Evolutionary conservation across 805 yeast genomes (phyloP).

Genomic region (Yamadazyma kitorensis): DNA sequence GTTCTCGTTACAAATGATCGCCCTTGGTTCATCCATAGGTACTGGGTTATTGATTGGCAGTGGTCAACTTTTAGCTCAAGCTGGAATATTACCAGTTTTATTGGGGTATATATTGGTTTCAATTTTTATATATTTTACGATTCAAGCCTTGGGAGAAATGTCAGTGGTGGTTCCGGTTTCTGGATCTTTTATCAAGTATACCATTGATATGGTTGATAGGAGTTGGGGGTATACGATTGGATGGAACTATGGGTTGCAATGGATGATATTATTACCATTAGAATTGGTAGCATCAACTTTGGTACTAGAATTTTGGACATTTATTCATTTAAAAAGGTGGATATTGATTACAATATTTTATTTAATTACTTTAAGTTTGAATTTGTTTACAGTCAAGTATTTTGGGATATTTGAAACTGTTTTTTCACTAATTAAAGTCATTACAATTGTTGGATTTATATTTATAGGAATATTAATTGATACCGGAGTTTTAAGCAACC

Average conservation of each 20-base stretch:
- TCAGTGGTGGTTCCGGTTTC: constrained; percentile 73
- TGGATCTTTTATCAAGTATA: constrained; percentile 66
- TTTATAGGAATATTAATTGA: constrained; percentile 66
- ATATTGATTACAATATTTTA: constrained; percentile 59
- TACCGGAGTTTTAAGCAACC: constrained; percentile 65
- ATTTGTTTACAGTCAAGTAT: constrained; percentile 62
- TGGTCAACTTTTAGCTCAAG: constrained; percentile 47
- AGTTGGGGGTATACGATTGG: constrained; percentile 71
- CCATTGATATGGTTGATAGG: constrained; percentile 61
- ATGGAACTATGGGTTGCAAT: constrained; percentile 72
- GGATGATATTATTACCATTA: constrained; percentile 73
- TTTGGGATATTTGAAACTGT: constrained; percentile 78
- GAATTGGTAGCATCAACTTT: constrained; percentile 72
- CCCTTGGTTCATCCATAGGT: constrained; percentile 77
- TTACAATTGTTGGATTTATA: constrained; percentile 66
- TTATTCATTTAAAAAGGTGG: constrained; percentile 72
- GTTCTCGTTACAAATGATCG: constrained; percentile 47
- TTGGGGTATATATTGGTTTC: constrained; percentile 67
- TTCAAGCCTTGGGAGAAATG: constrained; percentile 78
- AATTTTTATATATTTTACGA: constrained; percentile 57
- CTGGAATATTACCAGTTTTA: constrained; percentile 69
- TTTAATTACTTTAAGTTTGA: constrained; percentile 49
- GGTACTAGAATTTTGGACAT: constrained; percentile 57
- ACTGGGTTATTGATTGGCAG: constrained; percentile 73
- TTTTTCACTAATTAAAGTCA: constrained; percentile 63